Percentiles rank a stretch among this genome's conserved stretches.
phyloP scores from a whole-genome alignment of 176 grass and related monocot species.

The Tuctoria greenei region DNA sequence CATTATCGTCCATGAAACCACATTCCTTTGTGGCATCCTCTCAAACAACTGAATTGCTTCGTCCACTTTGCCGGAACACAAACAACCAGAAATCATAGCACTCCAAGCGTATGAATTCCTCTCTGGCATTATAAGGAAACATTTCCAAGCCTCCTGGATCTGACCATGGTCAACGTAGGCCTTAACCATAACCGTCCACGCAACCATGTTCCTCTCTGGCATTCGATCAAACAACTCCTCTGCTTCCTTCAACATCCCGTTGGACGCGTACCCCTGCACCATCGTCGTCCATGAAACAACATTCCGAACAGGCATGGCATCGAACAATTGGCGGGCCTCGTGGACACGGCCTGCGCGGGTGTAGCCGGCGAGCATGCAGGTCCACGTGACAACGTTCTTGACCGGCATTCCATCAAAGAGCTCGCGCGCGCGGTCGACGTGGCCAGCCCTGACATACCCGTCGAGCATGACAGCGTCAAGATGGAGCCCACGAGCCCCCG shows the following conservation, averaged over 20 bases:
- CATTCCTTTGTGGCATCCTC: constrained; percentile 40
- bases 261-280: constrained; percentile 40
- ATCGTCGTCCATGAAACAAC: constrained; percentile 58
- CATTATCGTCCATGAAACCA: constrained; percentile 66
- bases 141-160: constrained; percentile 24
- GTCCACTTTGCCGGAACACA: constrained; percentile 28
- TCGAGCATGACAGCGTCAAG: constrained; percentile 18
- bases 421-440: constrained; percentile 14
- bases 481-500: neutral
- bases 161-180: constrained; percentile 17
- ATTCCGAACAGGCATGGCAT: constrained; percentile 49
- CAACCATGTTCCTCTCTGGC: constrained; percentile 43
- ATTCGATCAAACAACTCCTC: constrained; percentile 55
- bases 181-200: constrained; percentile 51
- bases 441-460: constrained; percentile 19
- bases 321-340: constrained; percentile 58
- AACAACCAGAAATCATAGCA: constrained; percentile 36
- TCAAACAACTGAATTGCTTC: constrained; percentile 46
- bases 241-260: constrained; percentile 47
- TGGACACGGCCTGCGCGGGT: constrained; percentile 23
- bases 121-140: constrained; percentile 43
- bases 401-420: constrained; percentile 29
- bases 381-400: constrained; percentile 9
- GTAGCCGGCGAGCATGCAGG: constrained; percentile 22
- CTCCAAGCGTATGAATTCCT: constrained; percentile 44